Evolutionary conservation across 768 basidiomycete species (phyloP).

Genomic region (Xerocomellus chrysenteron): DNA sequence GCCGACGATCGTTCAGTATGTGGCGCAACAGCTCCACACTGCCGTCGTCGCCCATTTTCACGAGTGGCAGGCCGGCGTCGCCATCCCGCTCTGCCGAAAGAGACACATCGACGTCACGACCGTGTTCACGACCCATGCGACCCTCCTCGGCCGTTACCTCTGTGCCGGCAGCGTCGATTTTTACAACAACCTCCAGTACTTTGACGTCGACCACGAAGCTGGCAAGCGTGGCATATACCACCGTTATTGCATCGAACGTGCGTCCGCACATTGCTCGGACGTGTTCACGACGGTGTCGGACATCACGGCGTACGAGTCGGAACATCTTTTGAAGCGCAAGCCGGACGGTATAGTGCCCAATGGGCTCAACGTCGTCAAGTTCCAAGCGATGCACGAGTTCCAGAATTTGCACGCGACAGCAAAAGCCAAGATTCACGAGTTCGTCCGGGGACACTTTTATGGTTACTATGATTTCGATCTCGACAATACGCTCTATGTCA

Average conservation of each 20-base stretch:
- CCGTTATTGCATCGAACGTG: constrained; percentile 95
- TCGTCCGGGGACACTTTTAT: constrained; percentile 96
- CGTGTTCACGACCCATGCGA: constrained; percentile 98
- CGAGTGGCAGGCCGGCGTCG: constrained; percentile 98
- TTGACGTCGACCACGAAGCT: constrained; percentile 99
- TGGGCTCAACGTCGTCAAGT: constrained; percentile 97
- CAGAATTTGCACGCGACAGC: constrained; percentile 90
- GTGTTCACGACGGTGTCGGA: constrained; percentile 98
- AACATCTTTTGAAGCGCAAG: constrained; percentile 96
- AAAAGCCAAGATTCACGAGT: constrained; percentile 99
- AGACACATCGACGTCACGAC: constrained; percentile 98
- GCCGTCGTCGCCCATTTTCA: constrained; percentile 98
- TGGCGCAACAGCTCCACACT: constrained; percentile 72
- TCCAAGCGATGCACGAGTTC: constrained; percentile 99
- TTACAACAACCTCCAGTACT: constrained; percentile 99
- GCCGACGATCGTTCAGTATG: constrained; percentile 52
- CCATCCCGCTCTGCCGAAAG: constrained; percentile 92
- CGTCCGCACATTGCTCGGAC: constrained; percentile 91
- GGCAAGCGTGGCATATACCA: constrained; percentile 99
- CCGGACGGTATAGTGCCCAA: constrained; percentile 97
- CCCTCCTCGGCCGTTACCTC: constrained; percentile 95
- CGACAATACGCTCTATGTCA: constrained; percentile 83
- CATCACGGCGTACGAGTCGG: constrained; percentile 96
- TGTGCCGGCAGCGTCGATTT: constrained; percentile 98
- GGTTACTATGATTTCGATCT: constrained; percentile 97